Base-by-base conservation (phyloP, 2,329 filamentous ascomycete genomes). In the Alternaria conjuncta region DNA sequence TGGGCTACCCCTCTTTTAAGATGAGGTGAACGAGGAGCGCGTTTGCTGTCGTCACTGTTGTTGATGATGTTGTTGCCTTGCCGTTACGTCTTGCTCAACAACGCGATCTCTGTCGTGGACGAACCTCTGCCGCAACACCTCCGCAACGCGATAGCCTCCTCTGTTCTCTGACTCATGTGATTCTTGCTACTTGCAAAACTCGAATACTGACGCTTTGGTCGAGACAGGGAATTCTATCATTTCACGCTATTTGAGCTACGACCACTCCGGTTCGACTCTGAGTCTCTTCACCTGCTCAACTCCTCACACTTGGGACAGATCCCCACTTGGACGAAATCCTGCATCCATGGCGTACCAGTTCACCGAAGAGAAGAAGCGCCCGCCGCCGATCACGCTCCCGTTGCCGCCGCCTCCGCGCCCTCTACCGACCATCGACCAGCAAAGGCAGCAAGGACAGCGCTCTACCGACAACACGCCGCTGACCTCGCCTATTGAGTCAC, bases 301-400 rank as follows among this genome's bases (percentile, higher is more conserved):
- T 25, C 44, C 57, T 54, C 32, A 60, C 49, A 51, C n/a, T 23
- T 44, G 41, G 13, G 47, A 21, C 43, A 59, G n/a, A 43, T 25
- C 11, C 36, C 23, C 55, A 25, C 13, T 26, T 43, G 12, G 13
- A 20, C 41, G 20, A 55, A 25, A 25, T 23, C 15, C 13, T 55
- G 46, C 43, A 21, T 49, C 32, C 5, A 76, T 76, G 73, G 63
- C 71, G 7, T 45, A 65, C 9, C 55, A 58, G 15, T 28, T 56
- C 18, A 30, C 55, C 12, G 69, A 68, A 13, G 55, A 64, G n/a
- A 75, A 70, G 67, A 75, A 66, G 61, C 72, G 72, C 43, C 76
- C 74, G 15, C 71, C 73, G 30, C 73, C 72, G 3, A 75, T 76
- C 36, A 45, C 61, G 5, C 63, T 76, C 13, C 30, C 55, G 30